Conservation (phyloP, 2,329 filamentous ascomycete genomes). For the Aureobasidium sp. region DNA sequence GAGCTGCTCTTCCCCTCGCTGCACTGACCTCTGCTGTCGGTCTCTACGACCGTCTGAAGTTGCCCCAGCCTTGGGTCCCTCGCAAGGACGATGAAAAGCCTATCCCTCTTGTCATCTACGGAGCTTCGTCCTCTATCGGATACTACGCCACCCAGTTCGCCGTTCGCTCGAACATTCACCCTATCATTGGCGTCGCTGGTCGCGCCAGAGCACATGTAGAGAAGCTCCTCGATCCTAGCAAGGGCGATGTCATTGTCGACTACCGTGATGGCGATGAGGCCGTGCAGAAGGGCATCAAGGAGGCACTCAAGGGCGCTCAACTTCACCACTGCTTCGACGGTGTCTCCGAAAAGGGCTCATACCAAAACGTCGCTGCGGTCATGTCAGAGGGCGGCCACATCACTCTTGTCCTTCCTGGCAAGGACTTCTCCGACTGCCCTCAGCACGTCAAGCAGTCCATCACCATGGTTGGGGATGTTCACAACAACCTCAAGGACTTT, state of each 20-base stretch:
- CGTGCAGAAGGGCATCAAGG: constrained; percentile 40
- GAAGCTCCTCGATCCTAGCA: constrained; percentile 31
- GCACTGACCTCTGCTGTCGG: constrained; percentile 41
- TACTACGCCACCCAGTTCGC: constrained; percentile 37
- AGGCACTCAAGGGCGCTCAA: constrained; percentile 37
- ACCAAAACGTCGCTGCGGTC: constrained; percentile 38
- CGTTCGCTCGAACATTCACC: constrained; percentile 32
- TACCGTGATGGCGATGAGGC: constrained; percentile 50
- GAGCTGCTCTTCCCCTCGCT: constrained; percentile 40
- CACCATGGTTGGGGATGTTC: constrained; percentile 32
- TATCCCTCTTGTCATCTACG: constrained; percentile 33
- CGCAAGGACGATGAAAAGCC: constrained; percentile 20
- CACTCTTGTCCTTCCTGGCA: constrained; percentile 34
- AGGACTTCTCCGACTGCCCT: constrained; percentile 37
- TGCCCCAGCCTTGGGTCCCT: constrained; percentile 36
- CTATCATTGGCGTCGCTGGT: constrained; percentile 37
- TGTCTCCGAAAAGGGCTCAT: constrained; percentile 45
- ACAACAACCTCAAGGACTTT: constrained; percentile 28
- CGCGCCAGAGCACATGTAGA: constrained; percentile 32
- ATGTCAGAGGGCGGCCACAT: constrained; percentile 35
- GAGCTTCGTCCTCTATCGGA: constrained; percentile 35
- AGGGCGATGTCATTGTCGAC: constrained; percentile 41
- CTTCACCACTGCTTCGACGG: constrained; percentile 52
- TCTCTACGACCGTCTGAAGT: constrained; percentile 36
- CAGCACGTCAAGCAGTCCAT: constrained; percentile 31